Evolutionary conservation across 202 grass and related monocot species (phyloP), one percentile per base, ranked within the genome.

Genomic region (Saccharum hybrid): DNA sequence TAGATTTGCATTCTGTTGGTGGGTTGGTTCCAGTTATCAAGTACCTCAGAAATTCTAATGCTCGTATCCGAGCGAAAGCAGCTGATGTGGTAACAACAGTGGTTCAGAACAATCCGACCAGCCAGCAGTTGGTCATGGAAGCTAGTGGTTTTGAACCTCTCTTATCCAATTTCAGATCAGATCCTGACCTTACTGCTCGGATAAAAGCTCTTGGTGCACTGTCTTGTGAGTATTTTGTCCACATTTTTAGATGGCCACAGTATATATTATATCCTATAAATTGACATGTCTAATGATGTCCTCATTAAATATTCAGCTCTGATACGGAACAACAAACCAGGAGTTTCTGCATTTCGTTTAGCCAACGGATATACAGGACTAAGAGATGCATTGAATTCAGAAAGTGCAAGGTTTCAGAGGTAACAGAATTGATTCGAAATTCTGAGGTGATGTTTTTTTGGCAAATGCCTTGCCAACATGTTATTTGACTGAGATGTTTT

Each of bases 61-160:
- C 94, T 74, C 81, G 80, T 65, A 94, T 97, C 70, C 85, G 90
- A 91, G 92, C 92, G 21, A 94, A 94, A 78, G 90, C 92, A 71
- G 92, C 94, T 73, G 90, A 97, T 79, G 94, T 93, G 74, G 80
- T 97, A 77, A 93, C 92, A 61, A 97, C 94, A 26, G 82, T 97
- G 81, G 92, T 97, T 76, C 92, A 94, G 67, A 97, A 94, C 85
- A 97, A 97, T 91, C 90, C 92, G 13, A 89, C 71, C 26, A 97
- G 94, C 45, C 94, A 94, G 89, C 84, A 94, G 79, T 88, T 88
- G 81, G 92, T 97, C 39, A 97, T 97, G 94, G 94, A 94, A 90
- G 88, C 92, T 83, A 88, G 92, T 91, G 92, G 94, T 33, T 88
- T 97, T 82, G 94, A 97, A 49, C 94, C 94, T 38, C 85, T 98